Conservation (phyloP, 148 eudicot species). For the Chenopodium quinoa region DNA sequence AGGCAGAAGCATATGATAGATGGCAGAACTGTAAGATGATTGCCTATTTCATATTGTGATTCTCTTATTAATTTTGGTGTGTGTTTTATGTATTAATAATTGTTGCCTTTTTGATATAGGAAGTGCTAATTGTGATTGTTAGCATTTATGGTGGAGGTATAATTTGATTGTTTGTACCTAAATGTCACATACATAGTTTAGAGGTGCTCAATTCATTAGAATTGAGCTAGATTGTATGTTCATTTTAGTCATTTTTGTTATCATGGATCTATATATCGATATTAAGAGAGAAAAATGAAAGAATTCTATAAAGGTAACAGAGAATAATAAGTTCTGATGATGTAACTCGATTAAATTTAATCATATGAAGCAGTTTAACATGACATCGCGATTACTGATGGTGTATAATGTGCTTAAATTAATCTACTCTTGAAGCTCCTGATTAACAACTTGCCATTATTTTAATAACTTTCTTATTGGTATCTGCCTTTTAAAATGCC, state of each 20-base stretch:
- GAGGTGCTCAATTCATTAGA: neutral
- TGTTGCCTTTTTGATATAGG: neutral
- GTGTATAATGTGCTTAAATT: neutral
- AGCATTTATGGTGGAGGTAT: slow-evolving; percentile 2
- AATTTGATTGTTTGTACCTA: slow-evolving; percentile 8
- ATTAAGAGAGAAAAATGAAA: too few relatives aligned
- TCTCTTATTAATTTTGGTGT: neutral
- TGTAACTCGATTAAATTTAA: neutral
- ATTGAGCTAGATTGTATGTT: slow-evolving; percentile 12
- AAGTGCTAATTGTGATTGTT: slow-evolving; percentile 8
- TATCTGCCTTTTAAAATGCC: neutral
- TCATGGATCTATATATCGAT: neutral
- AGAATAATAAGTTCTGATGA: neutral
- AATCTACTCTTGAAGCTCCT: neutral
- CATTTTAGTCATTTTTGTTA: neutral
- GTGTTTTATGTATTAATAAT: neutral
- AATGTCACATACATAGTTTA: neutral
- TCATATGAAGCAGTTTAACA: neutral
- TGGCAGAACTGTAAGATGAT: slow-evolving; percentile 80
- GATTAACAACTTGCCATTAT: neutral
- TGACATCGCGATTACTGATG: neutral
- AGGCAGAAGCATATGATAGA: slow-evolving; percentile 83
- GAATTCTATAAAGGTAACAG: neutral
- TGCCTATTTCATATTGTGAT: neutral
- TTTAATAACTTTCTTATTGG: neutral